A percentile compares a stretch with the other conserved stretches of the same genome.
These are phyloP conservation scores for Daphne laureola DNA, from an alignment of 441 rosid species.

Conservation along the genomic window DNA sequence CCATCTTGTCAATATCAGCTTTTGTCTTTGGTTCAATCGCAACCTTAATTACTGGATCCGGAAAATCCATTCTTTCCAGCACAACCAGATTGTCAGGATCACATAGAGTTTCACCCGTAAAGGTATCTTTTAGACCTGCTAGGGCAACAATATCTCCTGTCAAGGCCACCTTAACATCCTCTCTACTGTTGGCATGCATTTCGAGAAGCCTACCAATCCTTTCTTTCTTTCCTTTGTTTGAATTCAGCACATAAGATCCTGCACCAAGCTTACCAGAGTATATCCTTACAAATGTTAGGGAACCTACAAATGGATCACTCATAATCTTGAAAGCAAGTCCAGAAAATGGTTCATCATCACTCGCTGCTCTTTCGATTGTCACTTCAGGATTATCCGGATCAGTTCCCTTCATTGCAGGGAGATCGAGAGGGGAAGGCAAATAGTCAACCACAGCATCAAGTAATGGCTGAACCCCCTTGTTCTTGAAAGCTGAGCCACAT, in stretches of 20 bases:
- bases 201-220: slow-evolving; percentile 93
- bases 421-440: slow-evolving; percentile 83
- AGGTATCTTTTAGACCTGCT: slow-evolving; percentile 85
- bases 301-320: slow-evolving; percentile 89
- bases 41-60: slow-evolving; percentile 94
- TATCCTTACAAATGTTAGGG: slow-evolving; percentile 87
- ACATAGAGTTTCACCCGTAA: slow-evolving; percentile 85
- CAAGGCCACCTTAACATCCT: slow-evolving; percentile 79
- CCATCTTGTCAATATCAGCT: slow-evolving; percentile 93
- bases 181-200: slow-evolving; percentile 97
- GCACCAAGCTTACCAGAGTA: slow-evolving; percentile 77
- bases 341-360: slow-evolving; percentile 77
- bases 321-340: slow-evolving; percentile 96
- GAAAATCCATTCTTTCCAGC: slow-evolving; percentile 97
- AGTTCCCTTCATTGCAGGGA: slow-evolving; percentile 81
- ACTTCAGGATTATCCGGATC: slow-evolving; percentile 87
- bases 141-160: slow-evolving; percentile 88
- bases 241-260: slow-evolving; percentile 81
- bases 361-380: slow-evolving; percentile 45
- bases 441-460: slow-evolving; percentile 91
- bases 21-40: slow-evolving; percentile 96
- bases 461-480: slow-evolving; percentile 92
- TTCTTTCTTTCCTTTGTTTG: slow-evolving; percentile 95
- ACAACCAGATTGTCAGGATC: slow-evolving; percentile 70
- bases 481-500: slow-evolving; percentile 92